These are phyloP conservation scores for Parasitella parasitica DNA, from an alignment of 371 early-diverging fungal species.

Conservation along the genomic window DNA sequence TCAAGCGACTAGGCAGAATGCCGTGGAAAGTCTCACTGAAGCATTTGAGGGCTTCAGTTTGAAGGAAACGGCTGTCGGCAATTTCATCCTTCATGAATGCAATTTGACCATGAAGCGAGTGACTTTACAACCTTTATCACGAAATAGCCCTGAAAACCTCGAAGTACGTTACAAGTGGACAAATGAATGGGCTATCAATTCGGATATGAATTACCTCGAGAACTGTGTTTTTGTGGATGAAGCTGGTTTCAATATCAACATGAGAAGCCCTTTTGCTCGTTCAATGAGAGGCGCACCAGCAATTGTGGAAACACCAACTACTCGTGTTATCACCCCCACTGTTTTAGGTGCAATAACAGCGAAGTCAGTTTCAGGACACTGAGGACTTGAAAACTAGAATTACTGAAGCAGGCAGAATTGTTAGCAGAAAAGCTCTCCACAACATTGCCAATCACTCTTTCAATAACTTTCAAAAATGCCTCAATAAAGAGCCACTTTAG, in stretches of 20 bases:
- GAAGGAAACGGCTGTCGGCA: not conserved
- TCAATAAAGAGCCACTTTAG: conserved; percentile 11
- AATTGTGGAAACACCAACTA: conserved; percentile 10
- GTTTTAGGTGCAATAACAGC: conserved; percentile 15
- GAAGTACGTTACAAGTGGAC: not conserved
- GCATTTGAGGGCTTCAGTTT: conserved; percentile 5
- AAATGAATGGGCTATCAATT: not conserved
- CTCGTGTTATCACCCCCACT: conserved; percentile 5
- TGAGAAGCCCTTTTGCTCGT: conserved; percentile 8
- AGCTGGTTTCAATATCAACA: conserved; percentile 19
- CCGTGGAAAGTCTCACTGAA: conserved; percentile 1
- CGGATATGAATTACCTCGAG: conserved; percentile 16
- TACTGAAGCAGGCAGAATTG: conserved; percentile 4
- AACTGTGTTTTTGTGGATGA: conserved; percentile 20
- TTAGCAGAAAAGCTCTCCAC: conserved; percentile 19
- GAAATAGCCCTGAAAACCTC: conserved; percentile 3
- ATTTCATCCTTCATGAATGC: conserved; percentile 10
- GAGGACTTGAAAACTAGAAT: conserved; percentile 16
- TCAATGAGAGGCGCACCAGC: conserved; percentile 15
- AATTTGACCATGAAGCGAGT: conserved; percentile 9
- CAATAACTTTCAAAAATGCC: conserved; percentile 17
- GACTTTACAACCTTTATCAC: not conserved
- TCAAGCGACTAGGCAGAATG: conserved; percentile 9
- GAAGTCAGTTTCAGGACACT: conserved; percentile 8
- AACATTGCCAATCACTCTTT: conserved; percentile 15